These are phyloP conservation scores for Cyberlindnera euphorbiae DNA, from an alignment of 805 yeast genomes.

Conservation along the genomic window DNA sequence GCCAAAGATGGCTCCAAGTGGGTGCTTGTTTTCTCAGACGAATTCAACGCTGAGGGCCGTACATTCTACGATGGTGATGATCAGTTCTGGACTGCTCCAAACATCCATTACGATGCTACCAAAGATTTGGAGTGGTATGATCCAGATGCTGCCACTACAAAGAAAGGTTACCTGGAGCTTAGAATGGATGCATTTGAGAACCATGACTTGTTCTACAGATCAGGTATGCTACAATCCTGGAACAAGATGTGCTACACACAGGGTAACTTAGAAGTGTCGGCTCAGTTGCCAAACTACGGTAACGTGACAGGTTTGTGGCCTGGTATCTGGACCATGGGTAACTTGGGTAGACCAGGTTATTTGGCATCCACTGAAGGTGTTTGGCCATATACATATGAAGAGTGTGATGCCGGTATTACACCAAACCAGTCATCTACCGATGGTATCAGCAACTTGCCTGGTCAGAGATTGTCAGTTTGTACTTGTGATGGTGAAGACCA, in stretches of 20 bases:
- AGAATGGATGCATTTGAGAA: conserved; percentile 78
- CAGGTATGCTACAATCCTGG: conserved; percentile 93
- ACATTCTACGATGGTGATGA: conserved; percentile 89
- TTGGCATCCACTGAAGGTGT: conserved; percentile 84
- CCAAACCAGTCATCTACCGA: conserved; percentile 89
- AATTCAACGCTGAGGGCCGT: conserved; percentile 84
- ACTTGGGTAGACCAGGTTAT: conserved; percentile 88
- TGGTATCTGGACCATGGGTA: conserved; percentile 93
- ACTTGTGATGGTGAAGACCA: conserved; percentile 81
- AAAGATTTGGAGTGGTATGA: conserved; percentile 91
- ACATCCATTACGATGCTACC: conserved; percentile 82
- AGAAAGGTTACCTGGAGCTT: conserved; percentile 62
- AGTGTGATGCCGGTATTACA: conserved; percentile 92
- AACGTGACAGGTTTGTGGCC: conserved; percentile 88
- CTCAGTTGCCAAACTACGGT: conserved; percentile 76
- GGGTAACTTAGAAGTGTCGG: conserved; percentile 74
- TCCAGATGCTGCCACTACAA: conserved; percentile 83
- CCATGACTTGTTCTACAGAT: conserved; percentile 76
- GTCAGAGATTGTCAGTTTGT: conserved; percentile 74
- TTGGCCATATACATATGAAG: conserved; percentile 89
- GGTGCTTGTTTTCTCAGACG: conserved; percentile 84
- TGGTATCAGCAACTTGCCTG: conserved; percentile 83
- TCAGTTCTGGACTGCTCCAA: conserved; percentile 85
- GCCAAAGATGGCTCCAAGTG: conserved; percentile 62
- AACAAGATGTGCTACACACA: conserved; percentile 85